Conservation (phyloP, 176 grass and related monocot species). For the Zoysia pacifica region DNA sequence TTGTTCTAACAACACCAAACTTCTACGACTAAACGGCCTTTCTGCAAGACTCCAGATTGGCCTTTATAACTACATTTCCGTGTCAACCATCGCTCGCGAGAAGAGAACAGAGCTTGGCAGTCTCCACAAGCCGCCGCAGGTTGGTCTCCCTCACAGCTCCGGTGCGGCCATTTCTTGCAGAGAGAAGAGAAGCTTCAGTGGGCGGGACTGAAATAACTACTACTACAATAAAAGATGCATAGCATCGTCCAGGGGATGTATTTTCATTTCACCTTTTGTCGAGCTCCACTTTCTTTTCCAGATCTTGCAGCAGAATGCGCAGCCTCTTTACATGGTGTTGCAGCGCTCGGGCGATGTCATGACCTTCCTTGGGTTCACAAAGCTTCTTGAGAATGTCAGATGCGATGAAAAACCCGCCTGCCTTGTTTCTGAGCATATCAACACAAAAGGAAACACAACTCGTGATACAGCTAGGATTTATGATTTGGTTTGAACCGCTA, state of each 20-base stretch:
- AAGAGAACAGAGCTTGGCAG: constrained; percentile 35
- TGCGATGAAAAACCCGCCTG: constrained; percentile 45
- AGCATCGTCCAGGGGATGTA: not conserved
- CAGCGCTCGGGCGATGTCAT: constrained; percentile 13
- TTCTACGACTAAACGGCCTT: not conserved
- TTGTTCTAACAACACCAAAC: too few species aligned
- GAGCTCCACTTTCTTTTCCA: constrained; percentile 57
- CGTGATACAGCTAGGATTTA: not conserved
- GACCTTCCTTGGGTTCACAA: constrained; percentile 48
- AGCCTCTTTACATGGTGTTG: constrained; percentile 42
- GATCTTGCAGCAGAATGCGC: constrained; percentile 43
- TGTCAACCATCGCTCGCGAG: not conserved
- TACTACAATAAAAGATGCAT: too few species aligned
- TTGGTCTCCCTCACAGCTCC: constrained; percentile 35
- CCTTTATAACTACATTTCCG: not conserved
- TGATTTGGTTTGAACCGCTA: too few species aligned
- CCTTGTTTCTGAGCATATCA: constrained; percentile 51
- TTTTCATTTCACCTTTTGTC: constrained; percentile 50
- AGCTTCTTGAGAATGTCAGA: constrained; percentile 59
- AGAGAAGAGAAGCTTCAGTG: not conserved
- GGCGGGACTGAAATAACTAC: not conserved
- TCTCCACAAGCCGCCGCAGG: constrained; percentile 32
- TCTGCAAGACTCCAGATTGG: not conserved
- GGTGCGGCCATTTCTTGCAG: constrained; percentile 39
- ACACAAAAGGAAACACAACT: not conserved